These are phyloP conservation scores for Lepidium aucheri DNA, from an alignment of 345 rosid species.

Conservation along the genomic window DNA sequence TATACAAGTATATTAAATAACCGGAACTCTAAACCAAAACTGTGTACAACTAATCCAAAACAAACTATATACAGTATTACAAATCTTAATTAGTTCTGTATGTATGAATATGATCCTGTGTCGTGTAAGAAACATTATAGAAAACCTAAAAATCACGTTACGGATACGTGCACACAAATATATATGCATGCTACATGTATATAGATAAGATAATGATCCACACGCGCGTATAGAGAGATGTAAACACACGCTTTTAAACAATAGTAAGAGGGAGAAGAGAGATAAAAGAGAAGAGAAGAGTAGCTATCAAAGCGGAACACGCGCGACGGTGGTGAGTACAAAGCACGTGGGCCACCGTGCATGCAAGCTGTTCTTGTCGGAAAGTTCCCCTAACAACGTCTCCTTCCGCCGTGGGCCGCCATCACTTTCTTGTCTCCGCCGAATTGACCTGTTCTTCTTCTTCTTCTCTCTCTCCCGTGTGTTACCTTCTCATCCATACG, in stretches of 20 bases:
- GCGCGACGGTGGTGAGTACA: slow-evolving; percentile 27
- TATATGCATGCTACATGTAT: neutral
- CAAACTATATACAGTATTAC: too few species aligned
- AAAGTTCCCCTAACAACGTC: slow-evolving; percentile 34
- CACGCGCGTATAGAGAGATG: neutral
- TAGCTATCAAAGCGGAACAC: slow-evolving; percentile 23
- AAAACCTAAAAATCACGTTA: neutral
- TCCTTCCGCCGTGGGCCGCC: slow-evolving; percentile 26
- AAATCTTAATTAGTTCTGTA: neutral
- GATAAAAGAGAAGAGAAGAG: neutral
- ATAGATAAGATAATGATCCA: neutral
- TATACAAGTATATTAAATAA: too few species aligned
- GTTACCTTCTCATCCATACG: slow-evolving; percentile 25
- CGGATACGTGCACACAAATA: neutral
- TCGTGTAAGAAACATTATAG: neutral
- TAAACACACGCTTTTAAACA: neutral
- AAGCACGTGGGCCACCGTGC: slow-evolving; percentile 30
- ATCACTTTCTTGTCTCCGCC: slow-evolving; percentile 33
- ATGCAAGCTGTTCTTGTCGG: slow-evolving; percentile 38
- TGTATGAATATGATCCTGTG: neutral
- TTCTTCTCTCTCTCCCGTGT: slow-evolving; percentile 30
- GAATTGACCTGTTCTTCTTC: slow-evolving; percentile 23
- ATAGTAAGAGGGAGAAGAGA: neutral
- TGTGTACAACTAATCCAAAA: too few species aligned
- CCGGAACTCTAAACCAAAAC: too few species aligned